Conservation (phyloP, 2,329 filamentous ascomycete species). For the Pseudocercospora pini-densiflorae region DNA sequence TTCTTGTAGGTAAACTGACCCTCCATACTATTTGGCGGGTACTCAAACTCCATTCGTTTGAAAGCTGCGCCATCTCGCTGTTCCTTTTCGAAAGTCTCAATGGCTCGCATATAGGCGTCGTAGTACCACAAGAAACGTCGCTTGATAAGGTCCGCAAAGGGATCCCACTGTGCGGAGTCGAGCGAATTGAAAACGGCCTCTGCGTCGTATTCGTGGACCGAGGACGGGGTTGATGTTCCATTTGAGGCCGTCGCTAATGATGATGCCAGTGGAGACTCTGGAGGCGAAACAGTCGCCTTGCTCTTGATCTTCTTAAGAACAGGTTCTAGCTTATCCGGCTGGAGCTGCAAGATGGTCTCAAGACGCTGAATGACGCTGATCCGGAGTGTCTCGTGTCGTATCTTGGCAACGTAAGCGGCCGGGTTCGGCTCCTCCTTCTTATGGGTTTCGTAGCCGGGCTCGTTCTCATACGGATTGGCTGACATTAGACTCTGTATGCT, state of each 20-base stretch:
- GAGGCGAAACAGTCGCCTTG: slow-evolving; percentile 10
- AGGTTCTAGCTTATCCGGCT: slow-evolving; percentile 38
- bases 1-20: slow-evolving; percentile 82
- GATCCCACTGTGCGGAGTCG: slow-evolving; percentile 67
- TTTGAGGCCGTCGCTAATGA: not conserved
- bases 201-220: slow-evolving; percentile 48
- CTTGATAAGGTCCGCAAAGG: slow-evolving; percentile 90
- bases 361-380: slow-evolving; percentile 85
- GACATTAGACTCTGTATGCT: slow-evolving; percentile 98
- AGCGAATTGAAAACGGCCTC: slow-evolving; percentile 36
- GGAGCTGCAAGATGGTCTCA: slow-evolving; percentile 75
- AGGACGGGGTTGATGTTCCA: slow-evolving; percentile 14
- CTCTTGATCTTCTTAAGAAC: slow-evolving; percentile 27
- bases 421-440: slow-evolving; percentile 36
- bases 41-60: slow-evolving; percentile 86
- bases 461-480: slow-evolving; percentile 73
- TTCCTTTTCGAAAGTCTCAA: slow-evolving; percentile 66
- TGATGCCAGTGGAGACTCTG: slow-evolving; percentile 18
- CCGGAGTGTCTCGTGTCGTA: slow-evolving; percentile 86
- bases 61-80: slow-evolving; percentile 67
- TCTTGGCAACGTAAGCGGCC: slow-evolving; percentile 58
- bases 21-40: slow-evolving; percentile 76
- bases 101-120: slow-evolving; percentile 77
- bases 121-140: slow-evolving; percentile 95
- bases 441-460: slow-evolving; percentile 81